Evolutionary conservation across 768 basidiomycete genomes (phyloP).

Genomic region (Lactifluus echinatus): DNA sequence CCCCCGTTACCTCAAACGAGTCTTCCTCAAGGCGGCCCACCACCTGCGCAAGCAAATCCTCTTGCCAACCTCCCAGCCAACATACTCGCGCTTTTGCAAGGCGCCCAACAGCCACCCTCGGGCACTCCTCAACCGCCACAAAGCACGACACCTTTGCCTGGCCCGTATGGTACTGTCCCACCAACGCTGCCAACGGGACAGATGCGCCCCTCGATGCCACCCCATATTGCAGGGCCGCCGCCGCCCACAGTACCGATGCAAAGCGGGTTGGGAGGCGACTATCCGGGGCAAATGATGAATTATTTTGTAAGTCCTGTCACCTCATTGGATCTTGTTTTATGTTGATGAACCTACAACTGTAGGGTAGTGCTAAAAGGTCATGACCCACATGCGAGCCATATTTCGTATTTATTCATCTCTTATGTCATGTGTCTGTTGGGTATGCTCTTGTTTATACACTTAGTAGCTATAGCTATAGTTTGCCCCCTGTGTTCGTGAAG

Average conservation of each 20-base stretch:
- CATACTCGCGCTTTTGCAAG: constrained; percentile 19
- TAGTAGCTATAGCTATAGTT: background rate
- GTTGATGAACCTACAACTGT: too few relatives aligned
- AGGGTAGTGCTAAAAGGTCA: constrained; percentile 12
- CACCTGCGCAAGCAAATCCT: constrained; percentile 9
- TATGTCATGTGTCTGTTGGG: constrained; percentile 7
- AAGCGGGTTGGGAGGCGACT: constrained; percentile 20
- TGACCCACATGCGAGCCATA: background rate
- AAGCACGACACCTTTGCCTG: constrained; percentile 4
- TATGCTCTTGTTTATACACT: background rate
- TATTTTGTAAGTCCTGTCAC: constrained; percentile 44
- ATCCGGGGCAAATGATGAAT: constrained; percentile 61
- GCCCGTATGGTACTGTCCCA: constrained; percentile 17
- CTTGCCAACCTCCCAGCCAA: constrained; percentile 15
- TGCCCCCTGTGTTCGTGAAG: constrained; percentile 1
- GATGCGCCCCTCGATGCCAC: constrained; percentile 39
- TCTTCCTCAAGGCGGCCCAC: constrained; percentile 10
- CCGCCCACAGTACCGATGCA: constrained; percentile 19
- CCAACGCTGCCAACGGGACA: constrained; percentile 31
- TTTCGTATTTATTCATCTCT: constrained; percentile 12
- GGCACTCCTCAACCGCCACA: constrained; percentile 19
- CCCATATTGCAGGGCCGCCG: constrained; percentile 35
- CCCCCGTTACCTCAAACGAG: constrained; percentile 13
- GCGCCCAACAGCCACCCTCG: constrained; percentile 18
- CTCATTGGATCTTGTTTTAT: background rate